phyloP scores from a whole-genome alignment of 441 rosid genomes.

The Euphorbia celastroides region DNA sequence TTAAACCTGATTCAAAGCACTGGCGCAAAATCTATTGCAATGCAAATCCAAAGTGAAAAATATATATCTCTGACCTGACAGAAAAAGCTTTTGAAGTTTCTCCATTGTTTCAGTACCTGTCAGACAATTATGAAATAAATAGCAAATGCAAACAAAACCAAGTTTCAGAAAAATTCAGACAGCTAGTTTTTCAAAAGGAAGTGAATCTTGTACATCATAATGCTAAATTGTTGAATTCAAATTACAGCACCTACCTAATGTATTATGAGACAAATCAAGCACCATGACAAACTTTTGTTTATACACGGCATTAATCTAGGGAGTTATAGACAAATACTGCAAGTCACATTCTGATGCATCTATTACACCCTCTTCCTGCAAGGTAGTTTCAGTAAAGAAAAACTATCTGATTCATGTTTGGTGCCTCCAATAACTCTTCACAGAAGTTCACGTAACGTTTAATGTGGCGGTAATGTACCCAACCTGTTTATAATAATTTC shows the following conservation, averaged over 20 bases:
- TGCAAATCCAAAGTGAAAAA: constrained; percentile 92
- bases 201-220: constrained; percentile 2
- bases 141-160: constrained; percentile 16
- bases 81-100: constrained; percentile 69
- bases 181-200: neutral
- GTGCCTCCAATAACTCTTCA: constrained; percentile 58
- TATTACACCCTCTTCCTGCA: constrained; percentile 92
- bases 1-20: constrained; percentile 86
- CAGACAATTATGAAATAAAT: constrained; percentile 23
- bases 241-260: constrained; percentile 63
- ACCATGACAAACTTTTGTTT: constrained; percentile 59
- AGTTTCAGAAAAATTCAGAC: constrained; percentile 5
- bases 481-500: constrained; percentile 43
- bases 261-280: constrained; percentile 90
- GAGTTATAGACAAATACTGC: constrained; percentile 88
- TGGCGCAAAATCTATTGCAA: constrained; percentile 95
- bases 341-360: constrained; percentile 73
- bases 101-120: constrained; percentile 97
- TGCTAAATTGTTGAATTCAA: constrained; percentile 12
- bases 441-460: constrained; percentile 78
- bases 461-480: constrained; percentile 94
- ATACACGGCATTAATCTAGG: constrained; percentile 68
- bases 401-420: constrained; percentile 39
- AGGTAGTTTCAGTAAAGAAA: constrained; percentile 1
- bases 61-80: constrained; percentile 72